Evolutionary conservation across 106 monocot species (phyloP).

Genomic region (Triglochin maritima): DNA sequence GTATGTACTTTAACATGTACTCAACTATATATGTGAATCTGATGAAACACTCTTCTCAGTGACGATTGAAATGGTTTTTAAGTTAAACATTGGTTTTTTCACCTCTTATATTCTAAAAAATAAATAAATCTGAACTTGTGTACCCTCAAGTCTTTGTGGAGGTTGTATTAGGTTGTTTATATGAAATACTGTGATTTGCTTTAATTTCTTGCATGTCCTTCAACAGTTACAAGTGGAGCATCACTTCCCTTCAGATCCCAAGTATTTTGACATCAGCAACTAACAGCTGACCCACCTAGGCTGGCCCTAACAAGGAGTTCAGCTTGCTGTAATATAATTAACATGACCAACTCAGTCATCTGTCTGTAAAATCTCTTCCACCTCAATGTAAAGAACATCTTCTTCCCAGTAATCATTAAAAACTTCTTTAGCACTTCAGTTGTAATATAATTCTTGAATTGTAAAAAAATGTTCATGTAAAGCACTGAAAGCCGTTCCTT

Average conservation of each 20-base stretch:
- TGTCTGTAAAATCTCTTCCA: neutral
- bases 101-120: neutral
- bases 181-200: no score
- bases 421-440: no score
- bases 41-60: neutral
- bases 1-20: constrained; percentile 17
- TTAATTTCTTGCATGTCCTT: neutral
- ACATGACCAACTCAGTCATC: constrained; percentile 4
- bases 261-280: constrained; percentile 80
- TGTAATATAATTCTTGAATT: no score
- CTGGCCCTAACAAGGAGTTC: neutral
- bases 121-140: neutral
- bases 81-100: neutral
- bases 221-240: constrained; percentile 72
- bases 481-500: no score
- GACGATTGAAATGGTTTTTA: neutral
- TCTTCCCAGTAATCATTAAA: no score
- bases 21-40: neutral
- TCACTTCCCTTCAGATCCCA: constrained; percentile 82
- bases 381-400: neutral
- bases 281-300: constrained; percentile 23
- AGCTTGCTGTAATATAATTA: neutral
- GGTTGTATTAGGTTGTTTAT: no score
- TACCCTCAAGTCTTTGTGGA: neutral
- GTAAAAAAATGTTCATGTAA: no score